Base-by-base conservation (phyloP, 139 green algal species). In the Dunaliella sp. region DNA sequence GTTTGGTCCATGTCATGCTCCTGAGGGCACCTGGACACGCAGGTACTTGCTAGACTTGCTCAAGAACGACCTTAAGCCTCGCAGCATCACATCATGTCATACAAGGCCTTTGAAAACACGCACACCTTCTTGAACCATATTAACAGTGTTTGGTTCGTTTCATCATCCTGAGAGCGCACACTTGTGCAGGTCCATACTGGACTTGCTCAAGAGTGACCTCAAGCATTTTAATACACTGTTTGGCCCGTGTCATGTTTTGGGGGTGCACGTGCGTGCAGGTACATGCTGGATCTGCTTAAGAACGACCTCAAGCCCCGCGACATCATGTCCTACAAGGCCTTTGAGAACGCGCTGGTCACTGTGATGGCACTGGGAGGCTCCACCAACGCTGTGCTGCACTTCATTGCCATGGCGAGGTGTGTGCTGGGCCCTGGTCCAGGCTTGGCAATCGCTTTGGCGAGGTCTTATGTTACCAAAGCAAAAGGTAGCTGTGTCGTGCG, bases 21-120 rank as follows among this genome's bases (percentile, higher is more conserved):
- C n/a, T n/a, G n/a, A n/a, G n/a, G n/a, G n/a, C n/a, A n/a, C n/a
- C n/a, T n/a, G n/a, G n/a, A n/a, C n/a, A n/a, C n/a, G 77, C 90
- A 95, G 94, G 78, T 94, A 94, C 78, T 81, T 97, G 36, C 90
- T 98, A 73, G 90, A 97, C 82, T 84, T 97, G 90, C 87, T 98
- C 80, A 94, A 98, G 89, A 85, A 87, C 30, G 97, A 99, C 93
- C 88, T 99, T 73, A 98, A 97, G 90, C 97, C 97, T 3, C 86
- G 91, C 3, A 96, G 99, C 92, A 99, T 99, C 92, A 98, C 93
- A 99, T 99, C 92, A 98, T 99, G 95, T 99, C 96, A 24, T 84
- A 82, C 86, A 89, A 89, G 82, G 93, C 97, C 1, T 98, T 99
- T 92, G 97, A 99, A 88, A 99, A 99, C 86, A 96, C 97, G 34